Conservation (phyloP, 1,139 yeast species). For the Tardiomyces digboiensis region DNA sequence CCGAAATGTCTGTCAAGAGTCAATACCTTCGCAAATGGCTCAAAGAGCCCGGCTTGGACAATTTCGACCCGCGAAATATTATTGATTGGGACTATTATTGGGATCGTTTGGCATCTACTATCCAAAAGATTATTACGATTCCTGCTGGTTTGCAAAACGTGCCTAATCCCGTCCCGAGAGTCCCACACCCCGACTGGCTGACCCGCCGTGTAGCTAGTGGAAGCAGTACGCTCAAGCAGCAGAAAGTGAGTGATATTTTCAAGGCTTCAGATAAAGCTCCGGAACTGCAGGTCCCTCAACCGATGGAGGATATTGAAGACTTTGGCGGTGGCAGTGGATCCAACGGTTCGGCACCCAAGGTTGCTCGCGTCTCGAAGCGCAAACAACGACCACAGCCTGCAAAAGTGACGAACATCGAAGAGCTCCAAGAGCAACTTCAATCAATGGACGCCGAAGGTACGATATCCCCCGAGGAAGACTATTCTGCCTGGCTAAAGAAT, state of each 20-base stretch:
- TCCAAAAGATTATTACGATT: constrained; percentile 90
- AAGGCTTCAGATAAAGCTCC: constrained; percentile 13
- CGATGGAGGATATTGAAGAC: constrained; percentile 71
- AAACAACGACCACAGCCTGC: constrained; percentile 3
- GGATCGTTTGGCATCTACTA: constrained; percentile 85
- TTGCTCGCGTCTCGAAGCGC: constrained; percentile 9
- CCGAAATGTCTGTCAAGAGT: constrained; percentile 53
- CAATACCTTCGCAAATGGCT: constrained; percentile 80
- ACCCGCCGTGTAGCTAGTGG: constrained; percentile 47
- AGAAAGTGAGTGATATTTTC: constrained; percentile 53
- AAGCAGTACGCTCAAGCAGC: constrained; percentile 66
- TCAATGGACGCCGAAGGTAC: neutral
- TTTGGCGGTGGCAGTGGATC: constrained; percentile 34
- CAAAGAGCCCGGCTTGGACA: constrained; percentile 64
- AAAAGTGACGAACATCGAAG: constrained; percentile 1
- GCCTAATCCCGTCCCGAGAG: constrained; percentile 91
- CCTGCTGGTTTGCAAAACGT: constrained; percentile 95
- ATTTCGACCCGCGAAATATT: constrained; percentile 80
- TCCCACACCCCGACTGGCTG: constrained; percentile 94
- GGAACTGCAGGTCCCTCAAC: neutral
- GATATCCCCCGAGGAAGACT: constrained; percentile 63
- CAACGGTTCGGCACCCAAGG: constrained; percentile 10
- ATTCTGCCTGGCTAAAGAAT: constrained; percentile 63
- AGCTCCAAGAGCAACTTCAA: constrained; percentile 1
- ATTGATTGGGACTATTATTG: constrained; percentile 92